Conservation (phyloP, 1,284 basidiomycete genomes). For the Schizophyllum amplum region DNA sequence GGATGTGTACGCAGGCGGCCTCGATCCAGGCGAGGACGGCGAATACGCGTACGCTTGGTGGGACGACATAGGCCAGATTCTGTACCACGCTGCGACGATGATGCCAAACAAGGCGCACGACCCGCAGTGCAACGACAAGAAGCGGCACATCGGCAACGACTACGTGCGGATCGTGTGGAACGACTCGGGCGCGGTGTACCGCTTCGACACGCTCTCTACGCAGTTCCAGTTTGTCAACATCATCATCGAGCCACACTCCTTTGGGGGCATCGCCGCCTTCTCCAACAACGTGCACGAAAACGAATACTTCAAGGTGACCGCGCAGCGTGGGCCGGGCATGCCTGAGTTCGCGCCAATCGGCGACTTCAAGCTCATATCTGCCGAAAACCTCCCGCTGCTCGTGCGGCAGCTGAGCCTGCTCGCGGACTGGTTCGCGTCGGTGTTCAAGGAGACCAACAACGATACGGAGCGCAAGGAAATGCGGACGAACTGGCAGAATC, state of each 20-base stretch:
- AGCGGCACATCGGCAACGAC: slow-evolving; percentile 92
- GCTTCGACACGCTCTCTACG: slow-evolving; percentile 86
- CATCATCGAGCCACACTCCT: slow-evolving; percentile 90
- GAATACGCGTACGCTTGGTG: slow-evolving; percentile 99
- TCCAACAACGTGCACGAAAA: slow-evolving; percentile 74
- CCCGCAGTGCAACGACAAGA: slow-evolving; percentile 74
- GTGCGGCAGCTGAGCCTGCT: slow-evolving; percentile 82
- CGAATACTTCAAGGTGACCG: slow-evolving; percentile 87
- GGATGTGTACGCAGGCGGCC: slow-evolving; percentile 91
- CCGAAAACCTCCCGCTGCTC: slow-evolving; percentile 73
- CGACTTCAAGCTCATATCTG: slow-evolving; percentile 88
- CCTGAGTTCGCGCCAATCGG: slow-evolving; percentile 88
- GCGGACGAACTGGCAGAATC: slow-evolving; percentile 82
- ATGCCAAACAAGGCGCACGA: slow-evolving; percentile 82
- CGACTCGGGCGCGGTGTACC: slow-evolving; percentile 82
- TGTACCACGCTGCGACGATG: slow-evolving; percentile 95
- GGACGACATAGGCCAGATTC: slow-evolving; percentile 94
- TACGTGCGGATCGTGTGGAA: slow-evolving; percentile 97
- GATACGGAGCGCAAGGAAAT: slow-evolving; percentile 70
- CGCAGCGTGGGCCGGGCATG: slow-evolving; percentile 83
- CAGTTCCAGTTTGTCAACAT: slow-evolving; percentile 98
- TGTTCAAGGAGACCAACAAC: slow-evolving; percentile 69
- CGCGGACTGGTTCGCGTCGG: slow-evolving; percentile 81
- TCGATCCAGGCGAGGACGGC: slow-evolving; percentile 83
- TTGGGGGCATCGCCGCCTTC: slow-evolving; percentile 74